Percentiles rank a stretch among this genome's conserved stretches.
Evolutionary conservation across 441 rosid genomes (phyloP).

Genomic region (Erysimum pusillum): DNA sequence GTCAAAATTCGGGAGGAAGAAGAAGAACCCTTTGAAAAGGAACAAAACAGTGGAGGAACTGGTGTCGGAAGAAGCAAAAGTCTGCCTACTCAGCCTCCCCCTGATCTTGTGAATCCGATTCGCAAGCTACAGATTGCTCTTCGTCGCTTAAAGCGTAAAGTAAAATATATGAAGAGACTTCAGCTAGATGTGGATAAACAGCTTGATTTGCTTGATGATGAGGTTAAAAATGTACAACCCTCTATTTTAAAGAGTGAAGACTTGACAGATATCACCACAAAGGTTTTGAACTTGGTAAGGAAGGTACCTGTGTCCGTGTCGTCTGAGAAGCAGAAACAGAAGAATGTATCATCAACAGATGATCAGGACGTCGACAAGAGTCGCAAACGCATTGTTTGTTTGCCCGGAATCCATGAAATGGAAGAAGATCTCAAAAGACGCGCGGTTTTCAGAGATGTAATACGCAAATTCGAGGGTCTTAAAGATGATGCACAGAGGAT

Average conservation of each 20-base stretch:
- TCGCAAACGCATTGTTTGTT: too few relatives aligned
- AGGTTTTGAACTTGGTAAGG: background rate
- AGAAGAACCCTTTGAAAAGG: too few relatives aligned
- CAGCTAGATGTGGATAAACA: background rate
- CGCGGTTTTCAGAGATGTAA: constrained; percentile 32
- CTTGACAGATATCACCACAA: background rate
- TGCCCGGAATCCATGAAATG: too few relatives aligned
- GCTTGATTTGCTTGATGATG: background rate
- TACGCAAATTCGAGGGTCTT: constrained; percentile 24
- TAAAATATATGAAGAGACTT: background rate
- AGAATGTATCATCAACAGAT: background rate
- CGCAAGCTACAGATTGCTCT: background rate
- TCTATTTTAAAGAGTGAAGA: too few relatives aligned
- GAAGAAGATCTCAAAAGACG: background rate
- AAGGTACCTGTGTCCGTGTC: background rate
- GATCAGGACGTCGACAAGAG: background rate
- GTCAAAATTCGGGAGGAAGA: too few relatives aligned
- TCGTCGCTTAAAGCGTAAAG: background rate
- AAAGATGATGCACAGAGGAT: too few relatives aligned
- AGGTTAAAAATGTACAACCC: too few relatives aligned
- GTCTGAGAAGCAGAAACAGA: background rate
- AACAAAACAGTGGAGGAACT: too few relatives aligned
- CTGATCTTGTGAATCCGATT: background rate
- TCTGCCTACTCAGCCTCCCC: background rate
- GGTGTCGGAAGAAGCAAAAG: too few relatives aligned